These are phyloP conservation scores for Penicillium sp. DNA, from an alignment of 2,329 filamentous ascomycete species.

Conservation along the genomic window DNA sequence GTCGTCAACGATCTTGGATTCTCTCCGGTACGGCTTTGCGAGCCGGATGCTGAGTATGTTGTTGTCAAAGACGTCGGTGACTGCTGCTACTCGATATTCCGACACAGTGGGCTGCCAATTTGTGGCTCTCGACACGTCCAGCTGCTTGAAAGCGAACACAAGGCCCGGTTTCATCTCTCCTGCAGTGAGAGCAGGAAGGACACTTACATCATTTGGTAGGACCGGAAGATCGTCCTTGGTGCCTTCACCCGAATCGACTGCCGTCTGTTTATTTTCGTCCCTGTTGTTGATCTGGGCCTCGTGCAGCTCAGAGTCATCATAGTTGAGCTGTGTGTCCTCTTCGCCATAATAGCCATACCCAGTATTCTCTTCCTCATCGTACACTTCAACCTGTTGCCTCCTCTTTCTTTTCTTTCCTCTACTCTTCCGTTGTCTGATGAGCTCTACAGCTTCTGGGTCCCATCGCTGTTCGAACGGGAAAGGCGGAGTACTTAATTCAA, in stretches of 20 bases:
- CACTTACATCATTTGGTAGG: slow-evolving; percentile 64
- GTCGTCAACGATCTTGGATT: slow-evolving; percentile 50
- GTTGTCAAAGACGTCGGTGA: slow-evolving; percentile 62
- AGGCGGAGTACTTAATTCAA: slow-evolving; percentile 74
- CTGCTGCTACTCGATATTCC: slow-evolving; percentile 67
- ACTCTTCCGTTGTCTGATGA: slow-evolving; percentile 46
- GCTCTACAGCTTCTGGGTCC: slow-evolving; percentile 73
- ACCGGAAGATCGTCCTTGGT: slow-evolving; percentile 55
- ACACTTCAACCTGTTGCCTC: slow-evolving; percentile 60
- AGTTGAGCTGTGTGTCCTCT: slow-evolving; percentile 39
- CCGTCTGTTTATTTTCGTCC: slow-evolving; percentile 25
- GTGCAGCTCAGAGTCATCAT: slow-evolving; percentile 48
- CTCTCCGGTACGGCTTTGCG: slow-evolving; percentile 69
- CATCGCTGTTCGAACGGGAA: slow-evolving; percentile 91
- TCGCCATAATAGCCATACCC: slow-evolving; percentile 43
- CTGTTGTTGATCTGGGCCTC: slow-evolving; percentile 22
- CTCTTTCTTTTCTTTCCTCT: slow-evolving; percentile 43
- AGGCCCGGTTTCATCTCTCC: slow-evolving; percentile 41
- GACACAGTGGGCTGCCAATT: slow-evolving; percentile 54
- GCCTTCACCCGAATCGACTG: slow-evolving; percentile 39
- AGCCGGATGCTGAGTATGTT: slow-evolving; percentile 65
- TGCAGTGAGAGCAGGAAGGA: slow-evolving; percentile 55
- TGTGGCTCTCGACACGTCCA: slow-evolving; percentile 53
- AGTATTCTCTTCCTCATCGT: slow-evolving; percentile 48
- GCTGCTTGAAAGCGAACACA: slow-evolving; percentile 53